Conservation (phyloP, 2,329 filamentous ascomycete genomes). For the Nemania serpens region DNA sequence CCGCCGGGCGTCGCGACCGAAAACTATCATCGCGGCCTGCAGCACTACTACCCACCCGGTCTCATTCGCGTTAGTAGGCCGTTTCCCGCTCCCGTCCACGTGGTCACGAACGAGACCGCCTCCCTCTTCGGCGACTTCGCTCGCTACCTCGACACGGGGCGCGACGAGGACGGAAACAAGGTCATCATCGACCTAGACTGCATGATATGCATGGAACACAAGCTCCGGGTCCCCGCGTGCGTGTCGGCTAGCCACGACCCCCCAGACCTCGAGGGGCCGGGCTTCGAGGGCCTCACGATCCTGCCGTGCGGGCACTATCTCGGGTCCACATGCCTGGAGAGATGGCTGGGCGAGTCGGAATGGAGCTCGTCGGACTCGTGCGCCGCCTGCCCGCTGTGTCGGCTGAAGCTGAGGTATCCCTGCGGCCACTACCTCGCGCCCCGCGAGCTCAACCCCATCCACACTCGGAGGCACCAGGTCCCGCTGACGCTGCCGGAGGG, state of each 20-base stretch:
- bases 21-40: not conserved
- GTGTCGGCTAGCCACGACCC: not conserved
- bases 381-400: slow-evolving; percentile 29
- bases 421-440: slow-evolving; percentile 27
- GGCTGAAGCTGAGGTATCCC: slow-evolving; percentile 10
- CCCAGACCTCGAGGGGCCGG: too few species aligned
- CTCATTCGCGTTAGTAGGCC: slow-evolving; percentile 4
- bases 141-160: slow-evolving; percentile 5
- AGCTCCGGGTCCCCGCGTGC: slow-evolving; percentile 15
- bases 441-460: not conserved
- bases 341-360: fast-evolving
- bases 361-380: not conserved
- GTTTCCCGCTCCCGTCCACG: not conserved
- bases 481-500: slow-evolving; percentile 30
- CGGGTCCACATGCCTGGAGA: slow-evolving; percentile 14
- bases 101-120: slow-evolving; percentile 13
- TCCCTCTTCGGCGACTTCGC: slow-evolving; percentile 30
- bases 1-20: slow-evolving; percentile 9
- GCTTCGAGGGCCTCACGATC: slow-evolving; percentile 13
- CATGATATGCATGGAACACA: slow-evolving; percentile 22
- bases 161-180: slow-evolving; percentile 18
- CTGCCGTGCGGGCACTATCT: slow-evolving; percentile 35
- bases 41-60: slow-evolving; percentile 17
- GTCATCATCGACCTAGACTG: slow-evolving; percentile 27
- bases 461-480: not conserved